Evolutionary conservation across 176 grass and related monocot genomes (phyloP).

Genomic region (Oryza officinalis): DNA sequence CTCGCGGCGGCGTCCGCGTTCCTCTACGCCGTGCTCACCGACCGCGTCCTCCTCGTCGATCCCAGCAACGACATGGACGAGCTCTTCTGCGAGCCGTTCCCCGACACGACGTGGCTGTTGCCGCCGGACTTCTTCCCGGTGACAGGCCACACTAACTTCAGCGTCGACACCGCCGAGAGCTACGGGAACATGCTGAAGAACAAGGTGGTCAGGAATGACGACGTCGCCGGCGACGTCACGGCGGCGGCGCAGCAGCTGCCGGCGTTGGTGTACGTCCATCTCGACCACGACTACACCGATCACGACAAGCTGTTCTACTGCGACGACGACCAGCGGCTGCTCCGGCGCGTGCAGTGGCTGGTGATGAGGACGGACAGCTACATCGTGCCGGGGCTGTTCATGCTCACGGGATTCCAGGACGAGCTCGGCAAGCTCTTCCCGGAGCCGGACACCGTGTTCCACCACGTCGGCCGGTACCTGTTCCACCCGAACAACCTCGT

Average conservation of each 20-base stretch:
- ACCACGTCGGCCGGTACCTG: conserved; percentile 62
- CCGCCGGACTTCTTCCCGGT: conserved; percentile 55
- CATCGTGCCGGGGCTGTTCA: conserved; percentile 56
- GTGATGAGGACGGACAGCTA: conserved; percentile 61
- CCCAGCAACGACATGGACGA: conserved; percentile 13
- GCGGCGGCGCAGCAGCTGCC: neutral
- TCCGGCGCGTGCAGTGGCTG: conserved; percentile 54
- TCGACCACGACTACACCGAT: conserved; percentile 25
- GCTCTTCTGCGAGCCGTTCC: conserved; percentile 71
- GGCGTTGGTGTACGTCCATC: conserved; percentile 46
- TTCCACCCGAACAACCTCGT: conserved; percentile 69
- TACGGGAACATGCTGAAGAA: conserved; percentile 52
- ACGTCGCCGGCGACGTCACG: no score
- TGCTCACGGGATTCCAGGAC: conserved; percentile 39
- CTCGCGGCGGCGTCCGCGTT: conserved; percentile 51
- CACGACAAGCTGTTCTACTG: conserved; percentile 56
- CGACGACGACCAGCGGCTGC: conserved; percentile 57
- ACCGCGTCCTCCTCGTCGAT: conserved; percentile 58
- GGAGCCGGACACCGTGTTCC: conserved; percentile 58
- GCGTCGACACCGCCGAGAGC: conserved; percentile 43
- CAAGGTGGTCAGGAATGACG: neutral
- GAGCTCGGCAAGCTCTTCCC: conserved; percentile 62
- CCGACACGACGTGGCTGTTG: conserved; percentile 51
- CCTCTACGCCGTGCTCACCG: no score
- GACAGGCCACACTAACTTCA: conserved; percentile 29